Conservation (phyloP, 495 filamentous ascomycete species). For the Eremomyces bilateralis region DNA sequence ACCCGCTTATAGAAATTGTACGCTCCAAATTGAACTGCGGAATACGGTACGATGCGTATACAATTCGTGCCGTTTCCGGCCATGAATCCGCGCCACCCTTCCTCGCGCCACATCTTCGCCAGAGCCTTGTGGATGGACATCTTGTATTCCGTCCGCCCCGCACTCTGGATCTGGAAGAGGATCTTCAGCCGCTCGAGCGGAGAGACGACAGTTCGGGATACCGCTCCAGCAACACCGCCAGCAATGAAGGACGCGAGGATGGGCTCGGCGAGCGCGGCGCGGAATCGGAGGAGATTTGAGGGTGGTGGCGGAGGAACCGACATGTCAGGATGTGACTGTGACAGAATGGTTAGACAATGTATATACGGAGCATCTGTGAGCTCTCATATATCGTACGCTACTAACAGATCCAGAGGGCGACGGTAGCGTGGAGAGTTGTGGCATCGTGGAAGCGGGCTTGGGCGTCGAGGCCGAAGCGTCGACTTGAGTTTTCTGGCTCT, state of each 20-base stretch:
- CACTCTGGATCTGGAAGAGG: constrained; percentile 85
- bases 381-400: too few species aligned
- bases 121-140: constrained; percentile 74
- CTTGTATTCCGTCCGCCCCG: constrained; percentile 77
- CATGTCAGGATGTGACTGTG: too few species aligned
- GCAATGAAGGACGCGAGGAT: constrained; percentile 82
- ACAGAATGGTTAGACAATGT: too few species aligned
- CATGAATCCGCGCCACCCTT: constrained; percentile 93
- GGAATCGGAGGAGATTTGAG: constrained; percentile 15
- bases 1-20: constrained; percentile 96
- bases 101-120: constrained; percentile 84
- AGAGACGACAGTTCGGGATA: constrained; percentile 88
- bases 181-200: constrained; percentile 93
- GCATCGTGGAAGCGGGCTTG: too few species aligned
- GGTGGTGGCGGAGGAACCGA: neutral
- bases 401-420: too few species aligned
- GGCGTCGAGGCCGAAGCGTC: too few species aligned
- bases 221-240: constrained; percentile 91
- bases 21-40: constrained; percentile 90
- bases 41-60: constrained; percentile 93
- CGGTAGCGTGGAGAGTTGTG: too few species aligned
- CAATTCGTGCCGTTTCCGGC: constrained; percentile 95
- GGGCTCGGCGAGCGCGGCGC: constrained; percentile 37
- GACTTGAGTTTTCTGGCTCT: too few species aligned
- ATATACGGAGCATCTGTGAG: too few species aligned